These are phyloP conservation scores for Cokeromyces recurvatus DNA, from an alignment of 371 early-diverging fungal genomes.

Conservation along the genomic window DNA sequence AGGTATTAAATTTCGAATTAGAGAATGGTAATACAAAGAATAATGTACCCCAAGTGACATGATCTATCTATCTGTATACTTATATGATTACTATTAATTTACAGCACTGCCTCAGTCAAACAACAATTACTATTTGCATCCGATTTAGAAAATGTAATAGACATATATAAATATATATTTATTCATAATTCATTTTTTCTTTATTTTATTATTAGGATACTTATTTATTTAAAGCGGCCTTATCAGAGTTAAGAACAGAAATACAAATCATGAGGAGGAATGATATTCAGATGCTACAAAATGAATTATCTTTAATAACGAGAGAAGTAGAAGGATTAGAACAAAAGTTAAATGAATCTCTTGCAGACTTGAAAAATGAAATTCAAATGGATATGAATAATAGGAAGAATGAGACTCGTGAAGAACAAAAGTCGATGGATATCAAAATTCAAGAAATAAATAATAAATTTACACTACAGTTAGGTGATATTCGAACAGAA, in stretches of 20 bases:
- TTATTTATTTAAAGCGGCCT: slow-evolving; percentile 73
- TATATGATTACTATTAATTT: background rate
- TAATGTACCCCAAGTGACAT: background rate
- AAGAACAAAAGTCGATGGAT: slow-evolving; percentile 75
- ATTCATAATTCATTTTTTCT: background rate
- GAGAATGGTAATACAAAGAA: slow-evolving; percentile 25
- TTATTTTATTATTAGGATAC: slow-evolving; percentile 33
- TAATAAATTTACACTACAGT: slow-evolving; percentile 72
- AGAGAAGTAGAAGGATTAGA: slow-evolving; percentile 77
- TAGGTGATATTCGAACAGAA: slow-evolving; percentile 81
- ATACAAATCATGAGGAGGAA: slow-evolving; percentile 82
- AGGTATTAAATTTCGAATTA: slow-evolving; percentile 58
- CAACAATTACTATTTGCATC: slow-evolving; percentile 26
- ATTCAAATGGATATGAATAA: slow-evolving; percentile 88
- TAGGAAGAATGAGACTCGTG: slow-evolving; percentile 79
- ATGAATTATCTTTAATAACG: slow-evolving; percentile 68
- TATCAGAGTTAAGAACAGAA: slow-evolving; percentile 84
- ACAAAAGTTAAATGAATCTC: slow-evolving; percentile 71
- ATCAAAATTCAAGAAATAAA: slow-evolving; percentile 83
- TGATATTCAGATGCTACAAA: slow-evolving; percentile 73
- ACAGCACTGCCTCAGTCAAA: slow-evolving; percentile 19
- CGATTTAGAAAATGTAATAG: slow-evolving; percentile 51
- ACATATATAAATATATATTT: no score
- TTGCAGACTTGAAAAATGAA: slow-evolving; percentile 76
- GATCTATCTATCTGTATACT: background rate